phyloP scores from a whole-genome alignment of 1,139 yeast genomes.

The Arxiozyma slooffiae region DNA sequence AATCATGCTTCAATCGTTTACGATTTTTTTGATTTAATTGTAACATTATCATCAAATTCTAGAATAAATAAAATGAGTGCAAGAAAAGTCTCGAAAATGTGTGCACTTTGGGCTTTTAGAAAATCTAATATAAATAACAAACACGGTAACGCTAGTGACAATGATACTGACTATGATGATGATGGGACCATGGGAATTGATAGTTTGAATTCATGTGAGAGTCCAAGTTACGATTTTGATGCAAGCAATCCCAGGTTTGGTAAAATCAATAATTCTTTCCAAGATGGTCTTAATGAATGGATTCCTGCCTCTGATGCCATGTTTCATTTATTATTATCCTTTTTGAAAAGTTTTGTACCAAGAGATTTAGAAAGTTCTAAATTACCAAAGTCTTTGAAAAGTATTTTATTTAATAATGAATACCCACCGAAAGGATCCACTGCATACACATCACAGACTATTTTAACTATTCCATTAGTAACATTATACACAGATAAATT shows the following conservation, averaged over 20 bases:
- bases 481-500: constrained; percentile 54
- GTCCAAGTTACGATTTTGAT: constrained; percentile 17
- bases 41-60: constrained; percentile 74
- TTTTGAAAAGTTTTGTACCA: constrained; percentile 71
- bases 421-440: constrained; percentile 52
- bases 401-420: constrained; percentile 49
- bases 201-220: constrained; percentile 1
- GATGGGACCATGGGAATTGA: background rate
- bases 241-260: constrained; percentile 1
- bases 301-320: constrained; percentile 75
- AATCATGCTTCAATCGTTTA: constrained; percentile 85
- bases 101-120: constrained; percentile 82
- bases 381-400: constrained; percentile 55
- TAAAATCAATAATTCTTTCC: constrained; percentile 36
- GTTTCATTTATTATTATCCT: constrained; percentile 69
- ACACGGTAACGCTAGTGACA: background rate
- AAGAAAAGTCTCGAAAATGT: constrained; percentile 68
- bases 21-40: constrained; percentile 72
- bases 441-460: constrained; percentile 33
- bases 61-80: constrained; percentile 72
- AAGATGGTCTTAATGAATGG: constrained; percentile 72
- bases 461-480: constrained; percentile 57
- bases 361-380: constrained; percentile 43
- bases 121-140: constrained; percentile 19
- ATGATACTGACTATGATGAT: background rate